Evolutionary conservation across 2,329 filamentous ascomycete species (phyloP).

Genomic region (Aspergillus sp.): DNA sequence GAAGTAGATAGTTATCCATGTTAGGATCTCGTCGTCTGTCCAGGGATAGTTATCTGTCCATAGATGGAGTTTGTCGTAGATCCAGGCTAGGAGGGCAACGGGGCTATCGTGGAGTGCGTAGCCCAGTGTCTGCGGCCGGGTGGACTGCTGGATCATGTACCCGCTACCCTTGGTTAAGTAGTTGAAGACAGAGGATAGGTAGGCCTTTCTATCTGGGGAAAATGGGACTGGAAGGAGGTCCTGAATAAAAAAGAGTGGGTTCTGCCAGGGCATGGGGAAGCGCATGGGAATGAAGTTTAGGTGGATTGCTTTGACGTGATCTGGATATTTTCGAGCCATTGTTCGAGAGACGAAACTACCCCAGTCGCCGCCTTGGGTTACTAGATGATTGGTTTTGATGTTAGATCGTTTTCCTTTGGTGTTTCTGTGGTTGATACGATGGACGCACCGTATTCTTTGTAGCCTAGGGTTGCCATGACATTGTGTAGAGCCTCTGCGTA

Average conservation of each 20-base stretch:
- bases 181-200: slow-evolving; percentile 19
- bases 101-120: slow-evolving; percentile 70
- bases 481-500: slow-evolving; percentile 66
- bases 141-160: slow-evolving; percentile 62
- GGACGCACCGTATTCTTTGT: slow-evolving; percentile 54
- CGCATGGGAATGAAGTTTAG: not conserved
- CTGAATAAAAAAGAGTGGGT: slow-evolving; percentile 55
- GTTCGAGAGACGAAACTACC: not conserved
- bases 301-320: not conserved
- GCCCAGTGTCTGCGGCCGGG: slow-evolving; percentile 71
- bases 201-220: slow-evolving; percentile 24
- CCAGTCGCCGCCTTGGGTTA: not conserved
- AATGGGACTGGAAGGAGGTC: slow-evolving; percentile 31
- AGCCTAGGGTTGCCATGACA: slow-evolving; percentile 68
- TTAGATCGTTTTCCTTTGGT: slow-evolving; percentile 60
- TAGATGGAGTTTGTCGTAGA: slow-evolving; percentile 76
- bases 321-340: not conserved
- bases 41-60: slow-evolving; percentile 73
- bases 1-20: slow-evolving; percentile 72
- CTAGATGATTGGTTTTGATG: slow-evolving; percentile 53
- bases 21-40: slow-evolving; percentile 74
- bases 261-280: slow-evolving; percentile 10
- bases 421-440: slow-evolving; percentile 43
- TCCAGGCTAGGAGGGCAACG: slow-evolving; percentile 71
- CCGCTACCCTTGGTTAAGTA: slow-evolving; percentile 27